Evolutionary conservation across 1,284 basidiomycete genomes (phyloP).

Genomic region (Rhodotorula sp.): DNA sequence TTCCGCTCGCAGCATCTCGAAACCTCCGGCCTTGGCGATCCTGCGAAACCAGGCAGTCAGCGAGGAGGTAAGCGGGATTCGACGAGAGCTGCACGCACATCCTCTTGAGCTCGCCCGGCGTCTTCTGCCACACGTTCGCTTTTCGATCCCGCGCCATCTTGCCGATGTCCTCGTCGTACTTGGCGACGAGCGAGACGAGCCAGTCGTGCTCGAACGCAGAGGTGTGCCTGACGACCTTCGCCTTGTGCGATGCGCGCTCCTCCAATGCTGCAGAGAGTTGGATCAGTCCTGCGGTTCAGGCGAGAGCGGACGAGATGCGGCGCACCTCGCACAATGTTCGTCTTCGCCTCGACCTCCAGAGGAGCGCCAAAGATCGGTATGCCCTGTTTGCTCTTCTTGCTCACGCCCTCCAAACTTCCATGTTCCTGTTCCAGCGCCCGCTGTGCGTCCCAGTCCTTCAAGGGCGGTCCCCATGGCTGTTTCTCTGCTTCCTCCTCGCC

Average conservation of each 20-base stretch:
- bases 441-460: conserved; percentile 35
- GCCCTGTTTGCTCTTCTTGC: conserved; percentile 31
- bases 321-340: conserved; percentile 51
- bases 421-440: conserved; percentile 35
- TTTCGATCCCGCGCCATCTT: conserved; percentile 77
- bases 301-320: background rate
- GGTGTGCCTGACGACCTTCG: conserved; percentile 60
- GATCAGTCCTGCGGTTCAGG: background rate
- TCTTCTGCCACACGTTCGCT: conserved; percentile 82
- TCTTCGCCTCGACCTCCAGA: conserved; percentile 44
- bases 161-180: conserved; percentile 70
- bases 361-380: conserved; percentile 33
- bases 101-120: conserved; percentile 70
- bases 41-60: conserved; percentile 1
- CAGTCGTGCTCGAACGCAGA: conserved; percentile 69
- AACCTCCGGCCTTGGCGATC: conserved; percentile 37
- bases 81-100: conserved; percentile 33
- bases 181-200: conserved; percentile 65
- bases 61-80: background rate
- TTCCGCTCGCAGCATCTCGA: conserved; percentile 21
- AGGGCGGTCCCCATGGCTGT: conserved; percentile 48
- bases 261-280: conserved; percentile 53
- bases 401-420: conserved; percentile 15
- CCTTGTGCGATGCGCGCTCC: conserved; percentile 54
- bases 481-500: conserved; percentile 11